A percentile compares a stretch with the other conserved stretches of the same genome.
These are phyloP conservation scores for Platanthera zijinensis DNA, from an alignment of 106 monocot genomes.

Conservation along the genomic window DNA sequence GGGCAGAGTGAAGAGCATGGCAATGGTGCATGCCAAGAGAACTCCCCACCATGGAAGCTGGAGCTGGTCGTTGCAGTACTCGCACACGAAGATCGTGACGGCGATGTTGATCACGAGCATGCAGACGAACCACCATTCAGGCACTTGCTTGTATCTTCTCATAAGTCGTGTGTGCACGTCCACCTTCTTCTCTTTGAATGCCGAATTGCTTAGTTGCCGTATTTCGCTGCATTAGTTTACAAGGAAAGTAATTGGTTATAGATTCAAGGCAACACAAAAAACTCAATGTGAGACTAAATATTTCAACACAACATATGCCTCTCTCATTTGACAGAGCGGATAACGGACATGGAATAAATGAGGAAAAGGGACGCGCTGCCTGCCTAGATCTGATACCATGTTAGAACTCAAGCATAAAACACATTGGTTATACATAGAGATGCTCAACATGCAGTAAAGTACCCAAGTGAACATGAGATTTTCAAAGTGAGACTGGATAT, in stretches of 20 bases:
- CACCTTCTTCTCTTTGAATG: constrained; percentile 59
- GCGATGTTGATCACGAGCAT: constrained; percentile 63
- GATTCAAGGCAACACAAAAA: too few species aligned
- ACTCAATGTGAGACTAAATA: too few species aligned
- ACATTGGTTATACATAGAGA: neutral
- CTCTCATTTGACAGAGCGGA: too few species aligned
- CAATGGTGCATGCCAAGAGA: constrained; percentile 28
- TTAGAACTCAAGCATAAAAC: neutral
- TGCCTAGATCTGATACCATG: neutral
- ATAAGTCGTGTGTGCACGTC: constrained; percentile 90
- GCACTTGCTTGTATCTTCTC: constrained; percentile 79
- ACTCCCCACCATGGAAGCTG: constrained; percentile 98
- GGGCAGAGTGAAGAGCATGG: constrained; percentile 23
- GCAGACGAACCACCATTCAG: constrained; percentile 83
- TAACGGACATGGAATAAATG: too few species aligned
- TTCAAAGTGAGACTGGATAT: too few species aligned
- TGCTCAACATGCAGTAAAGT: too few species aligned
- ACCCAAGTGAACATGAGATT: too few species aligned
- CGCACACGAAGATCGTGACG: constrained; percentile 59
- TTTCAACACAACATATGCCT: too few species aligned
- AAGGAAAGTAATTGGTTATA: neutral
- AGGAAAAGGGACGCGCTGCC: too few species aligned
- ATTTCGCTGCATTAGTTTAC: constrained; percentile 40
- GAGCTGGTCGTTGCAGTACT: constrained; percentile 79
- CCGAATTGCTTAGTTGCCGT: constrained; percentile 65